These are phyloP conservation scores for Coniophora puteana DNA, from an alignment of 1,284 basidiomycete species.

Conservation along the genomic window DNA sequence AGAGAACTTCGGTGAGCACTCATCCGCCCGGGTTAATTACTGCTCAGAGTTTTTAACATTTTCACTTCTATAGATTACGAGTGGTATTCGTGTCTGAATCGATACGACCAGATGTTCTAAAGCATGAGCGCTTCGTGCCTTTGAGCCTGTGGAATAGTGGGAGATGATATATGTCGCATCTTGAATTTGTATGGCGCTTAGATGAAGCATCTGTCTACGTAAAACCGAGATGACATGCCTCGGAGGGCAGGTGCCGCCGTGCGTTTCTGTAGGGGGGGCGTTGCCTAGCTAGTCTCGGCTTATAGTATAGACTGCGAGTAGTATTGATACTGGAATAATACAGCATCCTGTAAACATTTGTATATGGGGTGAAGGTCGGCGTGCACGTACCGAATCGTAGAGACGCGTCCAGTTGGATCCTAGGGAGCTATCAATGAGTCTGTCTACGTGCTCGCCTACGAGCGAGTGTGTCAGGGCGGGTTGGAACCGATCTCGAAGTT, in stretches of 20 bases:
- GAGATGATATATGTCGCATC: neutral
- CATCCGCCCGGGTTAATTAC: neutral
- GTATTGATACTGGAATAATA: conserved; percentile 63
- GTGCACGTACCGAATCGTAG: conserved; percentile 77
- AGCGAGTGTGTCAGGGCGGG: conserved; percentile 85
- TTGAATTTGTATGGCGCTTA: neutral
- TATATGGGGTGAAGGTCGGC: neutral
- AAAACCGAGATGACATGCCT: too few relatives aligned
- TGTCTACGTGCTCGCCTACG: conserved; percentile 86
- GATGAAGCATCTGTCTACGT: too few relatives aligned
- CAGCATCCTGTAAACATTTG: conserved; percentile 4
- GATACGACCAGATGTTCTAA: conserved; percentile 61
- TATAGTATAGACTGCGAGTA: conserved; percentile 81
- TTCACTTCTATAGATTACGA: conserved; percentile 54
- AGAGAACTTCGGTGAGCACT: conserved; percentile 59
- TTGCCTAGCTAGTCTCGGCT: too few relatives aligned
- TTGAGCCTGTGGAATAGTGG: neutral
- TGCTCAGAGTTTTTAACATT: too few relatives aligned
- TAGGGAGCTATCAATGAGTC: conserved; percentile 82
- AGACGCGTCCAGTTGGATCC: conserved; percentile 92
- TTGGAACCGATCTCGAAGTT: conserved; percentile 92
- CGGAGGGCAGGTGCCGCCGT: too few relatives aligned
- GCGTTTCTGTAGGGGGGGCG: too few relatives aligned
- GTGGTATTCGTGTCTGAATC: conserved; percentile 77
- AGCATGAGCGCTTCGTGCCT: neutral